Base-by-base conservation (phyloP, 805 yeast species). In the Candida namnaoensis region DNA sequence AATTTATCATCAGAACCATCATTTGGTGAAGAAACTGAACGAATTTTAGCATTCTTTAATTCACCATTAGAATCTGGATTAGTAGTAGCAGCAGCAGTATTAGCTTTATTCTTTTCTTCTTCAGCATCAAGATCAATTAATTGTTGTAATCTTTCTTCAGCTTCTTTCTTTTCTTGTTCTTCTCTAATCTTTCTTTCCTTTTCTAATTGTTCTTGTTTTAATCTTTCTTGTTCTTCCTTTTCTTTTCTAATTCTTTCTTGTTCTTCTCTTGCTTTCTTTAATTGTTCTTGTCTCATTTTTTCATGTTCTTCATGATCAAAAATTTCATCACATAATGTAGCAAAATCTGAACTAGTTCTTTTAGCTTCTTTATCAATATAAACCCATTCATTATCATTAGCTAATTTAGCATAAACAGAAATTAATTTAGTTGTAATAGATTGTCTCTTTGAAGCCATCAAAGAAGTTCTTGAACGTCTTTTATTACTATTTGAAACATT, bases 271-370 rank as follows among this genome's bases (percentile, higher is more conserved):
- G 73, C 76, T 41, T 56, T 56, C 27, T 38, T 44, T n/a, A 46
- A 42, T 38, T 51, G 49, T 35, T 62, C 69, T 44, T 59, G 69
- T 71, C 70, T 76, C 49, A 71, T 62, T 53, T 74, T 79, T 45
- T 78, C 84, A 40, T 71, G 76, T 48, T 71, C 73, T 53, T 81
- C 88, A 58, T 81, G 83, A 51, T 76, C 82, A 66, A 83, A 83
- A 44, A 83, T 76, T 59, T 76, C 79, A 62, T 83, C 91, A 66
- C 88, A 81, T 36, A 83, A 65, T 3, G 83, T 74, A 11, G 88
- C 93, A 66, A 83, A 83, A 47, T 83, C 84, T 13, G 86, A 79
- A 33, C 86, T 78, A 2, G 90, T 81, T 60, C 93, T 71, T 60
- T 76, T 81, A 6, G 88, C 80, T 56, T 79, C 86, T 52, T 74